Evolutionary conservation across 257 asterid species (phyloP).

Genomic region (Petunia secreta): DNA sequence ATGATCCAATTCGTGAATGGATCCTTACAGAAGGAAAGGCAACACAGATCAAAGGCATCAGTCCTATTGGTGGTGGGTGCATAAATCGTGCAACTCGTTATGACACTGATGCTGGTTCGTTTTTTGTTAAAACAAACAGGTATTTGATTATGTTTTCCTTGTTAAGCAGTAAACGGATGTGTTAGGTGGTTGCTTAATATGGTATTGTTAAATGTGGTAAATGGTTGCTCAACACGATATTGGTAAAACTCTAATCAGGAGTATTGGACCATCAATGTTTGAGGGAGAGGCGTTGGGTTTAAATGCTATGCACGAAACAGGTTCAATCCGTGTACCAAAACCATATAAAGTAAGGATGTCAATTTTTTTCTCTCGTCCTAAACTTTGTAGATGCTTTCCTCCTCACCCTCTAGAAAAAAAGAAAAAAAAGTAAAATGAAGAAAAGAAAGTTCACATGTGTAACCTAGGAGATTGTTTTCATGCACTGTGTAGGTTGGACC

Average conservation of each 20-base stretch:
- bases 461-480: background rate
- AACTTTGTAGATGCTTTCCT: background rate
- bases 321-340: slow-evolving; percentile 81
- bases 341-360: slow-evolving; percentile 64
- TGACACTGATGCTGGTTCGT: slow-evolving; percentile 84
- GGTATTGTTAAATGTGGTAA: background rate
- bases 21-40: slow-evolving; percentile 91
- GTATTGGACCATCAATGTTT: slow-evolving; percentile 83
- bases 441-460: background rate
- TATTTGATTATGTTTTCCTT: slow-evolving; percentile 27
- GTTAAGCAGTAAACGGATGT: background rate
- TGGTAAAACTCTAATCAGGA: slow-evolving; percentile 47
- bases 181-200: background rate
- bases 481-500: slow-evolving; percentile 65
- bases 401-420: background rate
- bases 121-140: slow-evolving; percentile 92
- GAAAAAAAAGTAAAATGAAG: background rate
- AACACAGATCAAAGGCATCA: slow-evolving; percentile 68
- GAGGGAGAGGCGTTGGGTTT: slow-evolving; percentile 97
- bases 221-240: slow-evolving; percentile 3
- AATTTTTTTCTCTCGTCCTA: background rate
- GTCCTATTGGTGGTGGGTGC: slow-evolving; percentile 95
- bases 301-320: slow-evolving; percentile 82
- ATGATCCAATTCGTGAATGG: slow-evolving; percentile 90
- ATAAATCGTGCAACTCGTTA: slow-evolving; percentile 77